phyloP scores from a whole-genome alignment of 768 basidiomycete species.

The Mycena venus region DNA sequence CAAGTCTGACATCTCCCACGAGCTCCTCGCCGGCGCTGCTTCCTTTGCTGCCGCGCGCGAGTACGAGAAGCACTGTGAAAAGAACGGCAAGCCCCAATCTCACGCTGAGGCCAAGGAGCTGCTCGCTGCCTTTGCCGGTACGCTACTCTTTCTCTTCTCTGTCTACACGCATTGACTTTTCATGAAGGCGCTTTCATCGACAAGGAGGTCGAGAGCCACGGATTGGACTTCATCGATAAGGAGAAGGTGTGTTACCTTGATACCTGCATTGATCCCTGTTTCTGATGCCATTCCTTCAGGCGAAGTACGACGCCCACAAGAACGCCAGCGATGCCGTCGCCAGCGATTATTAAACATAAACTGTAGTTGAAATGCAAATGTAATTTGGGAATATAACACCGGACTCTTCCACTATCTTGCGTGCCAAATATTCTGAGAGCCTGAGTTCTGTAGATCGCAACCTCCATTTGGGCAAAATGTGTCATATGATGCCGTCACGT shows the following conservation, averaged over 20 bases:
- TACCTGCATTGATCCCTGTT: background rate
- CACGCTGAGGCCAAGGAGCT: conserved; percentile 66
- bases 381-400: background rate
- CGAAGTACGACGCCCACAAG: too few species aligned
- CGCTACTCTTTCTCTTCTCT: conserved; percentile 37
- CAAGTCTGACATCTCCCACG: conserved; percentile 64
- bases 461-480: too few species aligned
- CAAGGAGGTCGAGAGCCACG: conserved; percentile 53
- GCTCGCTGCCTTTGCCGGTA: conserved; percentile 59
- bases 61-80: conserved; percentile 49
- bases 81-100: conserved; percentile 55
- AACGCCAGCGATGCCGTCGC: conserved; percentile 17
- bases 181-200: conserved; percentile 55
- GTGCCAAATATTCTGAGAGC: too few species aligned
- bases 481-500: too few species aligned
- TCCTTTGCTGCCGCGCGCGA: conserved; percentile 48
- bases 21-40: conserved; percentile 69
- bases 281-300: background rate
- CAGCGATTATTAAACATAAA: conserved; percentile 10
- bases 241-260: conserved; percentile 43
- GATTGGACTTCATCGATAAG: conserved; percentile 56
- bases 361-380: conserved; percentile 18
- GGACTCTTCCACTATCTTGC: too few species aligned
- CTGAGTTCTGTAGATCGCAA: too few species aligned
- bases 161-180: conserved; percentile 18